Base-by-base conservation (phyloP, 2,329 filamentous ascomycete genomes). In the Botryosphaeria dothidea region DNA sequence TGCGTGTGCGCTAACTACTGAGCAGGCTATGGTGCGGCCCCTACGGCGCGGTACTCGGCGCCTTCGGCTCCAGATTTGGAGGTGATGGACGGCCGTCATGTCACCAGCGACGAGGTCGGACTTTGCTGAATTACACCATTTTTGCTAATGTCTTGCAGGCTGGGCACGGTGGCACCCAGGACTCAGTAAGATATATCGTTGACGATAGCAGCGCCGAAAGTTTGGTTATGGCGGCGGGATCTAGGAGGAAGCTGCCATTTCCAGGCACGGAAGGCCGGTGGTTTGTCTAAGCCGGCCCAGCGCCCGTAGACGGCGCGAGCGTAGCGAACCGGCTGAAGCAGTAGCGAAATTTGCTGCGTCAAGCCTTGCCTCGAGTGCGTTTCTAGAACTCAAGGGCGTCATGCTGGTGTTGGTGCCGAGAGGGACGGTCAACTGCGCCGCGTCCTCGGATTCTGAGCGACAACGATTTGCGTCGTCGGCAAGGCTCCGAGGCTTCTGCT, bases 301-400 rank as follows among this genome's bases (percentile, higher is more conserved):
- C 45, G 45, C 3, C 45, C 45, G 45, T 25, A 11, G 19, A 48
- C 17, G 45, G 45, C 45, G 45, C n/a, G 45, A n/a, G 45, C 52
- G 21, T 36, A 56, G 52, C 52, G 52, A 56, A 31, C 52, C 3
- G 52, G 52, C 52, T 56, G 54, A 58, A 9, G 54, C 54, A 45
- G 54, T 58, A 45, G 36, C 54, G 56, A 60, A 46, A 60, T 60
- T 60, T 60, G 56, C 25, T n/a, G 54, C 54, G 36, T 57, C 54
- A 43, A 15, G 36, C 27, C 17, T 11, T 57, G 52, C 21, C 52
- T 57, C 31, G 52, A 57, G 19, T n/a, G 41, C 27, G 56, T 60
- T 60, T 60, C 56, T 60, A 48, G 56, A 60, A 60, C 21, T 31
- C 21, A 25, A 48, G 19, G 25, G 56, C 56, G 25, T 15, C 25